Percentiles rank a stretch among this genome's conserved stretches.
These are phyloP conservation scores for Datura wrightii DNA, from an alignment of 257 asterid genomes.

Conservation along the genomic window DNA sequence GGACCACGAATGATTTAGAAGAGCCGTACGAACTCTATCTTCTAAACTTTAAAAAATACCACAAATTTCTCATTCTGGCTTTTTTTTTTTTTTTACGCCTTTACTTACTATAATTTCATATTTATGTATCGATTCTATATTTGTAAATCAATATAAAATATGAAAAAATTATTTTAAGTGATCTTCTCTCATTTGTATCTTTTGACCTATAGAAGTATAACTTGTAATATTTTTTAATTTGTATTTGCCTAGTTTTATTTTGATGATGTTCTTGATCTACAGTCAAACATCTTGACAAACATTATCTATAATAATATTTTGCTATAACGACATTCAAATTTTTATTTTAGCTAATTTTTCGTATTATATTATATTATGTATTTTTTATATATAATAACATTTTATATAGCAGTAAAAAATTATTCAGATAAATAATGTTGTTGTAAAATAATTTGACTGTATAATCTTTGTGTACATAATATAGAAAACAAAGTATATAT, in stretches of 20 bases:
- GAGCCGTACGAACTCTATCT: constrained; percentile 8
- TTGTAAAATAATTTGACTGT: not conserved
- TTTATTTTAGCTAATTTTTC: not conserved
- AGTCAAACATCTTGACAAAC: not conserved
- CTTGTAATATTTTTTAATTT: not conserved
- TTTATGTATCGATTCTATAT: too few species aligned
- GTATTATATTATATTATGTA: not conserved
- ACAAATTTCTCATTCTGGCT: too few species aligned
- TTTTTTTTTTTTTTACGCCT: too few species aligned
- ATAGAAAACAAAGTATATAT: too few species aligned
- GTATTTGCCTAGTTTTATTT: not conserved
- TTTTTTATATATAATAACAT: not conserved
- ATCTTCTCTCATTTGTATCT: not conserved
- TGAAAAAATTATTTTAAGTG: not conserved
- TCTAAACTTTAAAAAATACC: not conserved
- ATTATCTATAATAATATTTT: not conserved
- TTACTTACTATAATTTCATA: too few species aligned
- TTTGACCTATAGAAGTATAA: not conserved
- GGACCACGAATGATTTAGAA: not conserved
- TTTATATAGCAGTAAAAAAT: not conserved
- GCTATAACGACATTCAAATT: too few species aligned
- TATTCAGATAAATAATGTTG: not conserved
- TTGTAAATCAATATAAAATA: not conserved
- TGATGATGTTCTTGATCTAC: not conserved
- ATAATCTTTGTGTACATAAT: not conserved